Evolutionary conservation across 805 yeast genomes (phyloP), one percentile per base, ranked within the genome.

Genomic region (Yueomyces sp.): DNA sequence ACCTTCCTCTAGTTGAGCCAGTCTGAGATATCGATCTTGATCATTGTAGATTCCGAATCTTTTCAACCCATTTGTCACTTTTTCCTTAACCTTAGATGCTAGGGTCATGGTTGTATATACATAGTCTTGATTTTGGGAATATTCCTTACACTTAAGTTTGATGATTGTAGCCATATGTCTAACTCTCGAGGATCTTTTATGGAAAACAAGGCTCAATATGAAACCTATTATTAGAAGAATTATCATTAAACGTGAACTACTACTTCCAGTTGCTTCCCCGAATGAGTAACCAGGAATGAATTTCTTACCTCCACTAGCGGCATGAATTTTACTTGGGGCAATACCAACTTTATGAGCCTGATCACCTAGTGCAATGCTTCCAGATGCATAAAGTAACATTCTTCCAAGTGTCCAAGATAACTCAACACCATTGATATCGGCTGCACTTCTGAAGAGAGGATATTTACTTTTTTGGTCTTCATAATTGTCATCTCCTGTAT

Each of bases 321-420:
- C 42, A 26, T 48, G 48, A 26, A 47, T 44, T 19, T 46, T 30
- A 41, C 64, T 61, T 8, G 64, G 65, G 4, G 32, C 39, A 29
- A 61, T 47, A 4, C 65, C 66, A 3, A 59, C 59, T 3, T 40
- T 38, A 3, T 29, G 37, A 26, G 42, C 46, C 2, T 39, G 36
- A n/a, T 42, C 28, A 9, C 54, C 55, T 4, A 47, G 44, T 6
- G 41, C 32, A 5, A 85, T 69, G 49, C 77, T 79, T 12, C 88
- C 75, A 0, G 94, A 78, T 0, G 95, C 96, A 59, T 79, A 85
- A 9, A 90, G 60, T 3, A 92, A 58, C 29, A 88, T 86, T 54
- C 83, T 81, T 4, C 98, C 99, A 34, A 92, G 59, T 0, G 97
- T 90, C 99, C 99, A 92, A 0, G 96, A 83, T 19, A 92, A 66